These are phyloP conservation scores for Cicer chorassanicum DNA, from an alignment of 306 rosid genomes.

Conservation along the genomic window DNA sequence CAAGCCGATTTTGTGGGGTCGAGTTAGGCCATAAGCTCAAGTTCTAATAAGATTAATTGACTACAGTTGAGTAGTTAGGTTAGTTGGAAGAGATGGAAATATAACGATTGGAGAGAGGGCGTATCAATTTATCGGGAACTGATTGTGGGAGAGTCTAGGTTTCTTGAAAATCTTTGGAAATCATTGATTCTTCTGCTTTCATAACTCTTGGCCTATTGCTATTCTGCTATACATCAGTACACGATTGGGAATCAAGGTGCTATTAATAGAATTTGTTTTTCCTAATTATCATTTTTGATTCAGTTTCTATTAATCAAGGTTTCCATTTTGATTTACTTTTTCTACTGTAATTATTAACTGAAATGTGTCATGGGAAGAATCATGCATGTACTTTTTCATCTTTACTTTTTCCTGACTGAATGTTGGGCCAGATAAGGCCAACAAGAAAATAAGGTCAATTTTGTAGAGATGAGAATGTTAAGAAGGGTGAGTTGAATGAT, in stretches of 20 bases:
- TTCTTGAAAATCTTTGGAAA: background rate
- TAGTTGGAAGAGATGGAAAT: background rate
- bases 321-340: slow-evolving; percentile 12
- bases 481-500: background rate
- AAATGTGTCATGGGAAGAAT: background rate
- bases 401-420: background rate
- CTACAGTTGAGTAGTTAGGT: background rate
- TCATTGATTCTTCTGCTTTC: background rate
- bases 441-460: background rate
- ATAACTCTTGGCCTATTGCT: background rate
- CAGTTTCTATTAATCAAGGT: slow-evolving; percentile 1
- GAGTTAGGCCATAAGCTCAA: background rate
- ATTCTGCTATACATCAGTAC: background rate
- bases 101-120: background rate
- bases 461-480: background rate
- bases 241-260: background rate
- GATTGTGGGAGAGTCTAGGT: background rate
- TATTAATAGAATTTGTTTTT: background rate
- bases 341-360: slow-evolving; percentile 12
- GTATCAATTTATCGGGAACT: background rate
- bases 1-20: background rate
- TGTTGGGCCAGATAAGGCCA: background rate
- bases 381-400: background rate
- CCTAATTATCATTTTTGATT: background rate
- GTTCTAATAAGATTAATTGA: background rate